Evolutionary conservation across 2,329 filamentous ascomycete genomes (phyloP).

Genomic region (Aotearoamyces nothofagi): DNA sequence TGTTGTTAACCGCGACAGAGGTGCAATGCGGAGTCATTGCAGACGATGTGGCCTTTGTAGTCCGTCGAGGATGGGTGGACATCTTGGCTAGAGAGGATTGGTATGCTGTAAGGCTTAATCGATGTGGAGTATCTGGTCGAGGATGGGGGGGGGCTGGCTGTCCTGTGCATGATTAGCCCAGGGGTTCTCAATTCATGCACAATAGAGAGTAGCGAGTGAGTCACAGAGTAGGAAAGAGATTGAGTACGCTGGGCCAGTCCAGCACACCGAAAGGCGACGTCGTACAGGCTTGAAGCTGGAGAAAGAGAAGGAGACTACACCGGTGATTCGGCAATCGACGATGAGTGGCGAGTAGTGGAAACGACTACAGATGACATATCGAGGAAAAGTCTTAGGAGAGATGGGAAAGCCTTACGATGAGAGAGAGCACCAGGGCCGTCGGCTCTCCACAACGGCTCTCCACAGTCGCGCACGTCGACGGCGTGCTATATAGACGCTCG

Average conservation of each 20-base stretch:
- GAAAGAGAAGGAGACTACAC: too few species aligned
- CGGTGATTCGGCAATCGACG: too few species aligned
- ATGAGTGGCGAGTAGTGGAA: too few species aligned
- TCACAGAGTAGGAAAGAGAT: neutral
- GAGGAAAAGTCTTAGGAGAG: too few species aligned
- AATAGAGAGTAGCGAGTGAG: neutral
- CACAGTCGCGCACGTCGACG: too few species aligned
- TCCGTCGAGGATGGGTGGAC: constrained; percentile 19
- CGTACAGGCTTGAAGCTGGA: too few species aligned
- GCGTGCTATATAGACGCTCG: too few species aligned
- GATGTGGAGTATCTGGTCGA: neutral
- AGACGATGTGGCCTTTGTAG: constrained; percentile 21
- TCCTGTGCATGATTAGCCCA: neutral
- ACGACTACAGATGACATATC: too few species aligned
- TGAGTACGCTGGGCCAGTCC: neutral
- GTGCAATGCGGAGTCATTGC: constrained; percentile 28
- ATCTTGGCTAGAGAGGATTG: constrained; percentile 17
- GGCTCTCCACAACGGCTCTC: too few species aligned
- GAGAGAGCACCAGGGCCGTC: too few species aligned
- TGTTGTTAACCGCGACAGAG: constrained; percentile 34
- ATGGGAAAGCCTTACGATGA: too few species aligned
- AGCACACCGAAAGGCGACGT: constrained; percentile 1
- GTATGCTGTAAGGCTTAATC: neutral
- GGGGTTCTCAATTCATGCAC: neutral
- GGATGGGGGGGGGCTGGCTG: too few species aligned